phyloP scores from a whole-genome alignment of 768 basidiomycete genomes.

The Boletus coccyginus region DNA sequence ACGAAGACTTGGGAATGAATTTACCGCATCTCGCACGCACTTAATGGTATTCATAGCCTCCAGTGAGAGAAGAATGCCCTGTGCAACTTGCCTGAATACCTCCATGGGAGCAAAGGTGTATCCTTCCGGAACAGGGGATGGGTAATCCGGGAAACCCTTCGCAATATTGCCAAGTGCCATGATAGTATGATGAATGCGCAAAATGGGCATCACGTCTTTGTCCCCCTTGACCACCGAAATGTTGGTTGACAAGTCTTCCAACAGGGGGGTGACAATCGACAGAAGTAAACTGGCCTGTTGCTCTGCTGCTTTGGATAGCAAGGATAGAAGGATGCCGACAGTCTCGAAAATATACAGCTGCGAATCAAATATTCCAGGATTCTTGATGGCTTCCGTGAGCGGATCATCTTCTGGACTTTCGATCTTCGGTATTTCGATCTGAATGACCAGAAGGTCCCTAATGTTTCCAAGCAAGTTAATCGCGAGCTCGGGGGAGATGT shows the following conservation, averaged over 20 bases:
- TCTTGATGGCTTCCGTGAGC: constrained; percentile 76
- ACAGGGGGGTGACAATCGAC: constrained; percentile 78
- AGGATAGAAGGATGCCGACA: constrained; percentile 76
- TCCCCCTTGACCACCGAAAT: constrained; percentile 55
- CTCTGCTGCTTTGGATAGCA: constrained; percentile 63
- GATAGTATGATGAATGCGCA: constrained; percentile 88
- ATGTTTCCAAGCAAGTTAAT: constrained; percentile 68
- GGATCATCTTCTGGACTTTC: constrained; percentile 73
- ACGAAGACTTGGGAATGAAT: constrained; percentile 24
- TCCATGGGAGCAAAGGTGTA: constrained; percentile 70
- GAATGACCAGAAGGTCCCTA: constrained; percentile 75
- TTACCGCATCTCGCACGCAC: constrained; percentile 88
- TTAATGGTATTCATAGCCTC: constrained; percentile 86
- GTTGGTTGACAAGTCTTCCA: constrained; percentile 64
- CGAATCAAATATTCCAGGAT: constrained; percentile 72
- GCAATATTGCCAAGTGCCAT: constrained; percentile 94
- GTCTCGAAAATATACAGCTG: constrained; percentile 96
- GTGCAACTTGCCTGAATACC: constrained; percentile 81
- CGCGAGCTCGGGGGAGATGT: constrained; percentile 72
- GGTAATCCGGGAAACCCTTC: constrained; percentile 95
- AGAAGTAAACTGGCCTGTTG: constrained; percentile 68
- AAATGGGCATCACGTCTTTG: constrained; percentile 71
- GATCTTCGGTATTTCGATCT: constrained; percentile 70
- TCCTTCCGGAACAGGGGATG: constrained; percentile 61
- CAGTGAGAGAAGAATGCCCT: constrained; percentile 82